phyloP scores from a whole-genome alignment of 768 basidiomycete genomes.

The Lactarius tabidus region DNA sequence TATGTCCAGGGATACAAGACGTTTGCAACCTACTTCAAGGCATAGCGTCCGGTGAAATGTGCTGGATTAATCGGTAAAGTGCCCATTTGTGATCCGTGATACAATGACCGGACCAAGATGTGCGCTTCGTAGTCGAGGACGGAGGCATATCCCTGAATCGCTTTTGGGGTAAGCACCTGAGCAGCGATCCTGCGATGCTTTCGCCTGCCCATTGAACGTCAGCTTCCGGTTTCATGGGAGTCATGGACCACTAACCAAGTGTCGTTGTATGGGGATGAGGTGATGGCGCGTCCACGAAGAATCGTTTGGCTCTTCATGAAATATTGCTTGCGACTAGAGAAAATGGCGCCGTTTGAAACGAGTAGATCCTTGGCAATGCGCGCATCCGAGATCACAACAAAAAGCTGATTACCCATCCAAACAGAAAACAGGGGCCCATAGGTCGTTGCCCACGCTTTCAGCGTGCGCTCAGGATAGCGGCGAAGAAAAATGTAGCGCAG shows the following conservation, averaged over 20 bases:
- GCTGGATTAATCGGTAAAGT: constrained; percentile 37
- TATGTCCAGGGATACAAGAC: background rate
- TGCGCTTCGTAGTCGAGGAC: constrained; percentile 40
- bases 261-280: constrained; percentile 43
- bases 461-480: constrained; percentile 40
- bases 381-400: constrained; percentile 44
- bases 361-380: constrained; percentile 42
- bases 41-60: constrained; percentile 38
- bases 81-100: constrained; percentile 35
- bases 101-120: constrained; percentile 39
- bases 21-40: constrained; percentile 27
- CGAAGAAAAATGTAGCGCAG: constrained; percentile 37
- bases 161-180: constrained; percentile 33
- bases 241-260: constrained; percentile 33
- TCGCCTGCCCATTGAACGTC: constrained; percentile 31
- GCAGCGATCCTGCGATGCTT: constrained; percentile 42
- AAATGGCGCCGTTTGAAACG: constrained; percentile 44
- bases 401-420: constrained; percentile 46
- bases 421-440: constrained; percentile 45
- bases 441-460: constrained; percentile 41
- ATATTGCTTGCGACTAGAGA: constrained; percentile 46
- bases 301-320: constrained; percentile 46
- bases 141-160: constrained; percentile 36
- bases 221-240: background rate
- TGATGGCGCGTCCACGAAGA: constrained; percentile 42